A percentile compares a stretch with the other conserved stretches of the same genome.
phyloP scores from a whole-genome alignment of 139 green algal species.

The Chlorella ohadii region DNA sequence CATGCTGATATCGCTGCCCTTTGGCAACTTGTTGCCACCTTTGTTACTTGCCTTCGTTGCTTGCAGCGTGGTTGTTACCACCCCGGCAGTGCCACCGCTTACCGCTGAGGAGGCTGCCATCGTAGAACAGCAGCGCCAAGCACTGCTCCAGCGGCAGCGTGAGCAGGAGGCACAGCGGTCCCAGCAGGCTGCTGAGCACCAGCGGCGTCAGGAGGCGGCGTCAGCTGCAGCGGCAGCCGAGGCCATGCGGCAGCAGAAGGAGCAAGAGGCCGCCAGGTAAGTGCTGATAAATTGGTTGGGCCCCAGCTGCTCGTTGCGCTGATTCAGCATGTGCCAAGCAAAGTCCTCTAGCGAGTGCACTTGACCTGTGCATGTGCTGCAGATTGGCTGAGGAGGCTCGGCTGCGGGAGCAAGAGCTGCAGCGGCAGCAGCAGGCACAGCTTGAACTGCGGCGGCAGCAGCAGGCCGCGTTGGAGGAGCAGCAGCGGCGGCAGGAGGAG shows the following conservation, averaged over 20 bases:
- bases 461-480: background rate
- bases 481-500: constrained; percentile 23
- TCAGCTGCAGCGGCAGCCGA: background rate
- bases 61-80: constrained; percentile 34
- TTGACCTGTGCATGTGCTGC: background rate
- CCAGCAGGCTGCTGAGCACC: background rate
- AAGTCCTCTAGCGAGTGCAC: no score
- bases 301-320: no score
- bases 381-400: background rate
- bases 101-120: background rate
- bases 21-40: no score
- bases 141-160: background rate
- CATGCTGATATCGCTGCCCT: no score
- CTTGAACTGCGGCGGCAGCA: background rate
- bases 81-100: background rate
- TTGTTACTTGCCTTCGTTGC: no score
- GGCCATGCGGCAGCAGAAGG: constrained; percentile 6
- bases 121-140: constrained; percentile 24
- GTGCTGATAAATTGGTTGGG: no score
- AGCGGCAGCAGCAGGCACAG: background rate
- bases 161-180: background rate
- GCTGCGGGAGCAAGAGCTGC: background rate
- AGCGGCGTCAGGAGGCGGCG: background rate
- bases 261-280: constrained; percentile 11
- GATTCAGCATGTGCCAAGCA: no score